Conservation (phyloP, 2,329 filamentous ascomycete genomes). For the Pseudogymnoascus verrucosus region DNA sequence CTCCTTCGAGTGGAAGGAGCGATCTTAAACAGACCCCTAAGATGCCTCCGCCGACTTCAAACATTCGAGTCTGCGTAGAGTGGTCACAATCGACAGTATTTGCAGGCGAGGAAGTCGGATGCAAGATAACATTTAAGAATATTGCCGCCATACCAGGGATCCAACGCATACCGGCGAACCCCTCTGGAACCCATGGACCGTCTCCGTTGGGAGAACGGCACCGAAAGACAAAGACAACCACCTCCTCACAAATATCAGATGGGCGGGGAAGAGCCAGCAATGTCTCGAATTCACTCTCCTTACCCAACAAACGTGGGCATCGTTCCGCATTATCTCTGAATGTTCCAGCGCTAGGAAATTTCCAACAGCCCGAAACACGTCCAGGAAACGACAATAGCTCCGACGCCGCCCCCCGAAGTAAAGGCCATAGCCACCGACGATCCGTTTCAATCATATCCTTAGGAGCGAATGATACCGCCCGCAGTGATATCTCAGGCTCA, state of each 20-base stretch:
- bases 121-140: conserved; percentile 95
- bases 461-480: conserved; percentile 40
- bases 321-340: conserved; percentile 60
- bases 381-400: conserved; percentile 19
- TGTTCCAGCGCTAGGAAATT: conserved; percentile 33
- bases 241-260: conserved; percentile 16
- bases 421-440: conserved; percentile 58
- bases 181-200: conserved; percentile 20
- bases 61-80: conserved; percentile 90
- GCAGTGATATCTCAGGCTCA: conserved; percentile 26
- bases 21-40: conserved; percentile 17
- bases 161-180: conserved; percentile 20
- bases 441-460: conserved; percentile 80
- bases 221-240: conserved; percentile 20
- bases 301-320: conserved; percentile 45
- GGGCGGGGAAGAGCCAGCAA: conserved; percentile 17
- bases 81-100: conserved; percentile 95
- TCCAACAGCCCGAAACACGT: conserved; percentile 15
- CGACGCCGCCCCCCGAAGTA: conserved; percentile 17
- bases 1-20: conserved; percentile 26
- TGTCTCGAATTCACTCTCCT: conserved; percentile 23
- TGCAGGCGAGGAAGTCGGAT: conserved; percentile 90
- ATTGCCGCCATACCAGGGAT: conserved; percentile 33
- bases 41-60: conserved; percentile 45
- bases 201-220: conserved; percentile 21